Percentiles rank a stretch among this genome's conserved stretches.
phyloP scores from a whole-genome alignment of 306 rosid species.

The Boehmeria nivea region DNA sequence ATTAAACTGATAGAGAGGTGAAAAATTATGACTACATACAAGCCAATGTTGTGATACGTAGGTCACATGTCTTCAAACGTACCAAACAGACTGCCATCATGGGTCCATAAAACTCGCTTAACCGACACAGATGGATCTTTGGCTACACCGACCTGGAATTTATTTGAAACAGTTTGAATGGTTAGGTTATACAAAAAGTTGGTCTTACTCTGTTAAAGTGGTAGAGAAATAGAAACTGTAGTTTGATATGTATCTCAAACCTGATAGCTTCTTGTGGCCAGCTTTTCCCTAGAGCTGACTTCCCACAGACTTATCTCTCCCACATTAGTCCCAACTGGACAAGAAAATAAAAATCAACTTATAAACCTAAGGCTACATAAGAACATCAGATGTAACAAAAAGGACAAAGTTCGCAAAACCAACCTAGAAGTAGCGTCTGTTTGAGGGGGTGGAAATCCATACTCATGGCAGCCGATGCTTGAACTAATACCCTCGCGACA shows the following conservation, averaged over 20 bases:
- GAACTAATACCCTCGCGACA: conserved; percentile 53
- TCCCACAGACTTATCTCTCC: conserved; percentile 95
- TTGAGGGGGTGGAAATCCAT: conserved; percentile 91
- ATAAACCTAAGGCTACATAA: not conserved
- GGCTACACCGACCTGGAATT: conserved; percentile 64
- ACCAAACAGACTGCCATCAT: conserved; percentile 84
- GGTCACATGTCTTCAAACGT: conserved; percentile 21
- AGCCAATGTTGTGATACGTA: not conserved
- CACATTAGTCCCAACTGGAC: conserved; percentile 70
- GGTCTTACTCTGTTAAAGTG: conserved; percentile 14
- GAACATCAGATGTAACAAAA: not conserved
- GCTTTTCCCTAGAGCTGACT: conserved; percentile 68
- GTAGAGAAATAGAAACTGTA: no score
- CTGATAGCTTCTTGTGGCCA: conserved; percentile 63
- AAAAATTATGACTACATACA: conserved; percentile 3
- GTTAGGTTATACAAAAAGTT: not conserved
- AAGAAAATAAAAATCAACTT: conserved; percentile 1
- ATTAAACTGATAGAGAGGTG: not conserved
- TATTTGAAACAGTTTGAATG: conserved; percentile 5
- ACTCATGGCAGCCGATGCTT: conserved; percentile 77
- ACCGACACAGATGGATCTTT: conserved; percentile 84
- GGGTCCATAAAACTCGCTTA: conserved; percentile 86
- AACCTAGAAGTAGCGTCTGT: conserved; percentile 85
- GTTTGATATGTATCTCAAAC: no score
- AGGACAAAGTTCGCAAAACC: conserved; percentile 6